A percentile compares a stretch with the other conserved stretches of the same genome.
Conservation (phyloP, 2,329 filamentous ascomycete species). For the Exutisphaerella laricina region DNA sequence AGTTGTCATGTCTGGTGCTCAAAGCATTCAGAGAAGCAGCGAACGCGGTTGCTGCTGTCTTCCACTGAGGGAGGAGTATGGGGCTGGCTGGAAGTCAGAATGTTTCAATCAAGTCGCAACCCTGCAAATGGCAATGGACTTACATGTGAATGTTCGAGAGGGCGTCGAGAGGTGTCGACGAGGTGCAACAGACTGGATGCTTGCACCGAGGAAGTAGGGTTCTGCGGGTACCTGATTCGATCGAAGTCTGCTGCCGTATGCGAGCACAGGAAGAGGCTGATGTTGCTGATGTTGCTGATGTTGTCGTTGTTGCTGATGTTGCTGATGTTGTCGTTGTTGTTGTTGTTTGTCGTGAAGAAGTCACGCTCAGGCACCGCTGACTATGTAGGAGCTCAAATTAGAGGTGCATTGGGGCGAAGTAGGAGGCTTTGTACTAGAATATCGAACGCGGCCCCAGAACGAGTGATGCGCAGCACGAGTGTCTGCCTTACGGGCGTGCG, state of each 20-base stretch:
- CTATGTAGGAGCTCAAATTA: conserved; percentile 15
- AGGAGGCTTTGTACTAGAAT: conserved; percentile 29
- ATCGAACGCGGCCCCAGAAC: conserved; percentile 21
- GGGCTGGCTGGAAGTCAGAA: conserved; percentile 1
- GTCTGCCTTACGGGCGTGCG: conserved; percentile 9
- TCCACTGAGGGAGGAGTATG: not conserved
- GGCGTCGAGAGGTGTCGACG: conserved; percentile 6
- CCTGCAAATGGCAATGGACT: no score
- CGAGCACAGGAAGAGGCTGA: conserved; percentile 8
- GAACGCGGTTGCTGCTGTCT: not conserved
- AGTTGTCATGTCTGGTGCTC: conserved; percentile 25
- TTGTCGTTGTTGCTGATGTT: conserved; percentile 8
- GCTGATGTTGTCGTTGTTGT: conserved; percentile 4
- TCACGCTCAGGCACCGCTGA: conserved; percentile 11
- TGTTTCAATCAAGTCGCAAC: not conserved
- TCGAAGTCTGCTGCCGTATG: conserved; percentile 16
- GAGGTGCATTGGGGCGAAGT: conserved; percentile 26
- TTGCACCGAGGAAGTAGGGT: conserved; percentile 8
- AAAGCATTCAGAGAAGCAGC: conserved; percentile 1
- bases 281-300: conserved; percentile 3
- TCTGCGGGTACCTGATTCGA: conserved; percentile 15
- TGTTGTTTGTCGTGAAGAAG: conserved; percentile 7
- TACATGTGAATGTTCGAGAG: no score
- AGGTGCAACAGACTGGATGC: conserved; percentile 5
- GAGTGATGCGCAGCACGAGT: conserved; percentile 24